A percentile compares a stretch with the other conserved stretches of the same genome.
phyloP scores from a whole-genome alignment of 768 basidiomycete species.

The Vararia minispora region DNA sequence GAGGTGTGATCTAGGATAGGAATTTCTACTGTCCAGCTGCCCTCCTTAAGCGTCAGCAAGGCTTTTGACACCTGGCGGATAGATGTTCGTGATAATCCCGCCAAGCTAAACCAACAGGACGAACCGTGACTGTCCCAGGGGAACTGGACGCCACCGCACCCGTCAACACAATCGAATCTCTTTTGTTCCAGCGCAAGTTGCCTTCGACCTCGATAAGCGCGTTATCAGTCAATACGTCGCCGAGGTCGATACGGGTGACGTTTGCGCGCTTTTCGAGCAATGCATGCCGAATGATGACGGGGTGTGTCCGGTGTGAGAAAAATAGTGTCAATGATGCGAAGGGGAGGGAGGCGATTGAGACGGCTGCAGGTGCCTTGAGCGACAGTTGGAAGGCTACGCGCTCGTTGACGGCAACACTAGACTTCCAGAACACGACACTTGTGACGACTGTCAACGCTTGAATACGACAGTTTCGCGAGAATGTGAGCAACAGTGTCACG shows the following conservation, averaged over 20 bases:
- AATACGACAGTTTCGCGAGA: constrained; percentile 4
- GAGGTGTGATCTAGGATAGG: constrained; percentile 34
- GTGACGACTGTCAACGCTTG: constrained; percentile 42
- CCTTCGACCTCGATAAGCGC: constrained; percentile 22
- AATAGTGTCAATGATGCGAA: constrained; percentile 50
- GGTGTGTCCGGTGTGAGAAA: constrained; percentile 39
- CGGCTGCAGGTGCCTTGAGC: constrained; percentile 38
- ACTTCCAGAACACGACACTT: constrained; percentile 59
- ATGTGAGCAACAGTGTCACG: constrained; percentile 16
- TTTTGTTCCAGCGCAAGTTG: constrained; percentile 48
- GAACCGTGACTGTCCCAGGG: constrained; percentile 45
- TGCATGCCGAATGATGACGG: constrained; percentile 47
- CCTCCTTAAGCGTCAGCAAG: constrained; percentile 42
- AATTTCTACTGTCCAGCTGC: constrained; percentile 58
- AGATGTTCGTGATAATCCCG: constrained; percentile 1
- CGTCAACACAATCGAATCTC: constrained; percentile 41
- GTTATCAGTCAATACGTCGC: constrained; percentile 19
- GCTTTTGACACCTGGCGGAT: constrained; percentile 29
- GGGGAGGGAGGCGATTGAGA: constrained; percentile 44
- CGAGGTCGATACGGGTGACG: constrained; percentile 38
- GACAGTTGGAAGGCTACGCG: constrained; percentile 65
- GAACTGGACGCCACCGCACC: constrained; percentile 45
- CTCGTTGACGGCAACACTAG: constrained; percentile 48
- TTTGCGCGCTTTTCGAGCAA: too few relatives aligned
- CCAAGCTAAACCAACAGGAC: constrained; percentile 12